These are phyloP conservation scores for Lindgomyces ingoldianus DNA, from an alignment of 495 filamentous ascomycete species.

Conservation along the genomic window DNA sequence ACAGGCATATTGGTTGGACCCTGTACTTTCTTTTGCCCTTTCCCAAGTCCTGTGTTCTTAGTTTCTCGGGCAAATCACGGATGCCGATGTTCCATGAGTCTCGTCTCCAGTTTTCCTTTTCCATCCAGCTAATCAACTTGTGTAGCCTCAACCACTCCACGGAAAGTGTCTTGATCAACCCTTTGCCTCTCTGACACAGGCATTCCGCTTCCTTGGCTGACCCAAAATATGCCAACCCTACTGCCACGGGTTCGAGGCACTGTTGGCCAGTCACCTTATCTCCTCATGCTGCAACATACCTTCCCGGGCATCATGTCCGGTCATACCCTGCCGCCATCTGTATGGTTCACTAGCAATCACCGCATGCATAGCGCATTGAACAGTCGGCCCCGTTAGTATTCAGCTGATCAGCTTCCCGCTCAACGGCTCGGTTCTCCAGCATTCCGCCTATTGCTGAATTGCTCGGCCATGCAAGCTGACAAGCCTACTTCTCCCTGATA, in stretches of 20 bases:
- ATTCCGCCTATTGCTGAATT: slow-evolving; percentile 36
- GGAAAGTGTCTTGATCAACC: slow-evolving; percentile 24
- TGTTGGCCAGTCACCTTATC: slow-evolving; percentile 42
- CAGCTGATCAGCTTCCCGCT: slow-evolving; percentile 40
- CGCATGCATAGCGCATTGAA: slow-evolving; percentile 35
- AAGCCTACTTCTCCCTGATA: slow-evolving; percentile 35
- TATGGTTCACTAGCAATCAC: slow-evolving; percentile 29
- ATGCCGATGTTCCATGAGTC: slow-evolving; percentile 25
- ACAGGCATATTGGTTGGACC: slow-evolving; percentile 28
- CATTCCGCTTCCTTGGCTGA: slow-evolving; percentile 28
- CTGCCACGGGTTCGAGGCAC: slow-evolving; percentile 31
- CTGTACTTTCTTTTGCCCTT: slow-evolving; percentile 16
- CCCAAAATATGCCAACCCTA: slow-evolving; percentile 30
- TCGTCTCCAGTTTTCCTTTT: slow-evolving; percentile 22
- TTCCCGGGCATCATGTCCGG: slow-evolving; percentile 31
- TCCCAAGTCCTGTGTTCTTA: slow-evolving; percentile 20
- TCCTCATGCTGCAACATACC: slow-evolving; percentile 36
- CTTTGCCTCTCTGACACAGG: slow-evolving; percentile 19
- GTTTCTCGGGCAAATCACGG: slow-evolving; percentile 28
- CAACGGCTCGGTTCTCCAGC: slow-evolving; percentile 37
- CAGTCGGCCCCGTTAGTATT: slow-evolving; percentile 21
- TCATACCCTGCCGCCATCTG: slow-evolving; percentile 31
- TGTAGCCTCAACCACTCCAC: slow-evolving; percentile 27
- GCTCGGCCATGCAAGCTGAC: slow-evolving; percentile 40
- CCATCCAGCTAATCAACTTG: slow-evolving; percentile 36